These are phyloP conservation scores for Phytophthora podocarpi DNA, from an alignment of 352 stramenopile species.

Conservation along the genomic window DNA sequence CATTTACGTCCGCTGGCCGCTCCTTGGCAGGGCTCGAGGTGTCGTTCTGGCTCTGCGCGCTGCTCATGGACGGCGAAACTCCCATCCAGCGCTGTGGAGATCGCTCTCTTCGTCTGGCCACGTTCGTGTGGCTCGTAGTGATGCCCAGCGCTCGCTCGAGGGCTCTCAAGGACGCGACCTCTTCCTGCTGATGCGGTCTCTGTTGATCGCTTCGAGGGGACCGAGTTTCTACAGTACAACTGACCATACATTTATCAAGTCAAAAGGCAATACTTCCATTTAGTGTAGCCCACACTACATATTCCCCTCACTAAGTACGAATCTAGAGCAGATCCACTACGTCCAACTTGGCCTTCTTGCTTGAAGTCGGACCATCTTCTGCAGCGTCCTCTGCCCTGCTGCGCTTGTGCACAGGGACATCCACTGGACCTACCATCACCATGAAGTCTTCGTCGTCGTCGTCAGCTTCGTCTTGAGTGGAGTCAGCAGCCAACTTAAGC, in stretches of 20 bases:
- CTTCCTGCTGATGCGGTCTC: constrained; percentile 13
- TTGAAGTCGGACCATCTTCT: constrained; percentile 5
- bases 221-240: not conserved
- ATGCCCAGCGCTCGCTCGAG: constrained; percentile 11
- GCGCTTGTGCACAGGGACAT: constrained; percentile 31
- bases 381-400: constrained; percentile 5
- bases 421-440: constrained; percentile 30
- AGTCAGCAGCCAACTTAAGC: constrained; percentile 21
- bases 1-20: not conserved
- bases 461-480: constrained; percentile 11
- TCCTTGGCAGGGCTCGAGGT: constrained; percentile 1
- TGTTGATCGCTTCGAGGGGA: constrained; percentile 21
- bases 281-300: no score
- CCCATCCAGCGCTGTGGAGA: not conserved
- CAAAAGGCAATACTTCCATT: not conserved
- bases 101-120: not conserved
- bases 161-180: not conserved
- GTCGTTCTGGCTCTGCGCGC: constrained; percentile 25
- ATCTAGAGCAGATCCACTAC: constrained; percentile 29
- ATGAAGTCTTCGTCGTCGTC: constrained; percentile 36
- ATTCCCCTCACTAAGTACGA: constrained; percentile 42
- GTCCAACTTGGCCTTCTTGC: constrained; percentile 38
- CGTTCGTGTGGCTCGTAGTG: not conserved
- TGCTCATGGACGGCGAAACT: constrained; percentile 26
- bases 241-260: constrained; percentile 15